Evolutionary conservation across 129 eudicot genomes (phyloP).

Genomic region (Logfia minima): DNA sequence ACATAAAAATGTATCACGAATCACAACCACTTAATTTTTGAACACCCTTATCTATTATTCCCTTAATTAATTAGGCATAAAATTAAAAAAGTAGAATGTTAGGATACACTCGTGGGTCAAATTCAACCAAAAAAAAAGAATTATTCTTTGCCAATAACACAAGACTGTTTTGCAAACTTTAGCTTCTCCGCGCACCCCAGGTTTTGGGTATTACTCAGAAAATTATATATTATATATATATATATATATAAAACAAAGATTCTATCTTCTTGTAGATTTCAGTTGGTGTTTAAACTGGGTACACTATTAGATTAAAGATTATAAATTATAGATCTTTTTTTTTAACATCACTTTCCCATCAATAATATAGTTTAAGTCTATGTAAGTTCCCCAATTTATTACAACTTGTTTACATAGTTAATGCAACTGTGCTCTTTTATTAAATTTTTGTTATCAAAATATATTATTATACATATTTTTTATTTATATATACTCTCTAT

Average conservation of each 20-base stretch:
- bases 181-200: slow-evolving; percentile 18
- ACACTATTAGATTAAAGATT: neutral
- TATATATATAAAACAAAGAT: neutral
- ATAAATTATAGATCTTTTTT: too few relatives aligned
- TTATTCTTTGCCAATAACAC: slow-evolving; percentile 37
- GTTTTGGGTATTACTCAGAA: neutral
- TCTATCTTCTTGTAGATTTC: slow-evolving; percentile 22
- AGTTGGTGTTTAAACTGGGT: neutral
- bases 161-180: slow-evolving; percentile 23
- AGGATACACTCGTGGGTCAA: neutral
- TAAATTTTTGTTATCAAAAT: neutral
- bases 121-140: slow-evolving; percentile 11
- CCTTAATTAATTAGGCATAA: too few relatives aligned
- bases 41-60: too few relatives aligned
- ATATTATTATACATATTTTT: neutral
- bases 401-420: neutral
- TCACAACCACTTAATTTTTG: neutral
- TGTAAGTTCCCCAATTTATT: neutral
- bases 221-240: neutral
- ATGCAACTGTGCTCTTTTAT: neutral
- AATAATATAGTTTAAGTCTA: slow-evolving; percentile 5
- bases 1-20: neutral
- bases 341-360: neutral
- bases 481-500: neutral
- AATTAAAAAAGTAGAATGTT: neutral